phyloP scores from a whole-genome alignment of 352 stramenopile genomes.

The Phytopythium oedochilum region DNA sequence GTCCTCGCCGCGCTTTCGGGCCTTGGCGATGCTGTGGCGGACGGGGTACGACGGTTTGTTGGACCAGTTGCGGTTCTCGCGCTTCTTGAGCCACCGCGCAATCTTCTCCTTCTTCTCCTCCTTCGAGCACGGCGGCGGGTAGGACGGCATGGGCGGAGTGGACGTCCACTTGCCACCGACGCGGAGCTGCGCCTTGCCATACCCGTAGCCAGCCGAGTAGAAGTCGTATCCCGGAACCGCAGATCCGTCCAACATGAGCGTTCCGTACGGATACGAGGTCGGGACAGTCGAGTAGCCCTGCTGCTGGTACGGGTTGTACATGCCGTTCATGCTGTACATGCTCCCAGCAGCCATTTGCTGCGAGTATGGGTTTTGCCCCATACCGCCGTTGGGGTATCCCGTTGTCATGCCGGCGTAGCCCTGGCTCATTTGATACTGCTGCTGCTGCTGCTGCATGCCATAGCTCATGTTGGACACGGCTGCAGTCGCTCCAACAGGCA shows the following conservation, averaged over 20 bases:
- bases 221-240: conserved; percentile 42
- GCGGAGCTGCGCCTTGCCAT: conserved; percentile 40
- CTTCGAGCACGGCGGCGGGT: conserved; percentile 67
- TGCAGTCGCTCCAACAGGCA: conserved; percentile 4
- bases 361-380: not conserved
- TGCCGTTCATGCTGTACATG: conserved; percentile 24
- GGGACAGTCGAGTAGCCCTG: conserved; percentile 32
- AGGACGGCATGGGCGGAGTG: conserved; percentile 66
- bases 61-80: conserved; percentile 80
- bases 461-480: conserved; percentile 37
- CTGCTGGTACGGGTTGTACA: conserved; percentile 35
- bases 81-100: conserved; percentile 79
- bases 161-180: conserved; percentile 64
- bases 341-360: conserved; percentile 11
- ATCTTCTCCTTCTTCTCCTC: conserved; percentile 87
- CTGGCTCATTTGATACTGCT: conserved; percentile 5
- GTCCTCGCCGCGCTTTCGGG: conserved; percentile 76
- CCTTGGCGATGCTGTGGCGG: conserved; percentile 80
- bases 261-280: conserved; percentile 39
- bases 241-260: conserved; percentile 7
- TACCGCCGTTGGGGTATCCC: not conserved
- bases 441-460: conserved; percentile 2
- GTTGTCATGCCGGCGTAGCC: conserved; percentile 17
- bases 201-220: conserved; percentile 52
- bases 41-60: conserved; percentile 84